Conservation (phyloP, 2,329 filamentous ascomycete species). For the Fusarium torreyae region DNA sequence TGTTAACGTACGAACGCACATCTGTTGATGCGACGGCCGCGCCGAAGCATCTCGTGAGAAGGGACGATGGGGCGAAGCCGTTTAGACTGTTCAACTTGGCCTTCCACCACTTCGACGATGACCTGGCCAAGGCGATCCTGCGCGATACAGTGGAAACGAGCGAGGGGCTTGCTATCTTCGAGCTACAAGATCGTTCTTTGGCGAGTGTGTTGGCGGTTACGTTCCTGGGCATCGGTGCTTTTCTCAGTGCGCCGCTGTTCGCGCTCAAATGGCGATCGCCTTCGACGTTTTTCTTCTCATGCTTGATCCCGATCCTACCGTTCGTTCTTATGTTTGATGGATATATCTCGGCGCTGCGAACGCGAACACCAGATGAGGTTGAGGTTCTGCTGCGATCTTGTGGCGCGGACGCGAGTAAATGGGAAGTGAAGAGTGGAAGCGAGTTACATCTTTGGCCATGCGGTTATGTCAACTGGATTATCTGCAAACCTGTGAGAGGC, state of each 20-base stretch:
- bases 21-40: constrained; percentile 77
- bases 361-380: constrained; percentile 77
- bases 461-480: constrained; percentile 67
- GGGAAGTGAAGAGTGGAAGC: constrained; percentile 65
- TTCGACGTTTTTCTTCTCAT: constrained; percentile 75
- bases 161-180: constrained; percentile 80
- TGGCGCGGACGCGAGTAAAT: constrained; percentile 60
- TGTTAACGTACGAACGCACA: constrained; percentile 71
- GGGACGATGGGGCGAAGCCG: constrained; percentile 63
- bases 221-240: constrained; percentile 66
- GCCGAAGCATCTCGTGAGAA: constrained; percentile 64
- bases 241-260: constrained; percentile 68
- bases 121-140: constrained; percentile 72
- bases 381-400: constrained; percentile 70
- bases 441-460: constrained; percentile 66
- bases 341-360: constrained; percentile 75
- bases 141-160: constrained; percentile 75
- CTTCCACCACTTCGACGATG: constrained; percentile 83
- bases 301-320: constrained; percentile 75
- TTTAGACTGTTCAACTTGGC: constrained; percentile 81
- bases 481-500: constrained; percentile 58
- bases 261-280: constrained; percentile 68
- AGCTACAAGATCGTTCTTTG: constrained; percentile 77
- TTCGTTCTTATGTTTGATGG: constrained; percentile 80
- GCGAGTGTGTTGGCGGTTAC: constrained; percentile 68